Percentiles rank a stretch among this genome's conserved stretches.
Evolutionary conservation across 1,284 basidiomycete species (phyloP).

Genomic region (Ustilago lituana): DNA sequence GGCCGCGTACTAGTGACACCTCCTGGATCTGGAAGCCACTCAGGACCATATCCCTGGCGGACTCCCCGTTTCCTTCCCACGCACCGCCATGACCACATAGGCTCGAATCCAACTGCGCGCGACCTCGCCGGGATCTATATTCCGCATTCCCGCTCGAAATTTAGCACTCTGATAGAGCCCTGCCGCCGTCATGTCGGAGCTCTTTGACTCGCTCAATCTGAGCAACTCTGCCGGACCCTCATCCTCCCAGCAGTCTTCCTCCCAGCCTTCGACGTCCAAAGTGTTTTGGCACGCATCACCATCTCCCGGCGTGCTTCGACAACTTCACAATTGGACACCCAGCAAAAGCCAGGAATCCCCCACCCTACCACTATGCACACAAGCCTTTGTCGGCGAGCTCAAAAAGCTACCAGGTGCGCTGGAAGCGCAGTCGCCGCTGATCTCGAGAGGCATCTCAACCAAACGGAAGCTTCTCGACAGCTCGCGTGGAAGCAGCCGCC

Average conservation of each 20-base stretch:
- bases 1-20: background rate
- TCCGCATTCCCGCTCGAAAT: background rate
- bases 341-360: constrained; percentile 42
- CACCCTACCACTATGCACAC: constrained; percentile 39
- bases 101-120: too few species aligned
- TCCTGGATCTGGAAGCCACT: background rate
- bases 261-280: constrained; percentile 43
- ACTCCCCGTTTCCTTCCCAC: background rate
- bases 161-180: too few species aligned
- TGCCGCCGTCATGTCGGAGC: constrained; percentile 51
- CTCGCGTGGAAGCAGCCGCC: background rate
- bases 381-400: constrained; percentile 47
- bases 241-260: constrained; percentile 44
- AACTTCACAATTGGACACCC: constrained; percentile 29
- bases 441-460: constrained; percentile 14
- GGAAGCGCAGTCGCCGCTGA: constrained; percentile 33
- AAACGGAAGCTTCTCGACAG: constrained; percentile 23
- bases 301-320: constrained; percentile 36
- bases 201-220: constrained; percentile 51
- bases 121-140: too few species aligned
- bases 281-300: constrained; percentile 52
- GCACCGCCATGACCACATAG: constrained; percentile 25
- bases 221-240: constrained; percentile 28
- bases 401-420: constrained; percentile 33
- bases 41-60: background rate